Evolutionary conservation across 2,329 filamentous ascomycete species (phyloP).

Genomic region (Fulvia fulva): DNA sequence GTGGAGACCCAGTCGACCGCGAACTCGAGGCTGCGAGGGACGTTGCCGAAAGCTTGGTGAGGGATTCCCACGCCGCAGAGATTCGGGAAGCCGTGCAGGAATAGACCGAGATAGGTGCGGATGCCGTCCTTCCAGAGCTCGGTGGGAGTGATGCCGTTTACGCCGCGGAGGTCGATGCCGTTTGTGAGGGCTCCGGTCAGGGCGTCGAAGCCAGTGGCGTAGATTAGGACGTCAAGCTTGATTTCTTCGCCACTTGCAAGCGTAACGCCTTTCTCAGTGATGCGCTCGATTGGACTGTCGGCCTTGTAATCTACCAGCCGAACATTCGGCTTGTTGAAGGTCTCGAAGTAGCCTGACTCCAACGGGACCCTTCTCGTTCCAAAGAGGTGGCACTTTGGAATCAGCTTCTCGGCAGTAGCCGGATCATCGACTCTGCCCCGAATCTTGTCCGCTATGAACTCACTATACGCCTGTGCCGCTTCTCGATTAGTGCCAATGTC

Average conservation of each 20-base stretch:
- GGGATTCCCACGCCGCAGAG: conserved; percentile 35
- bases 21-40: conserved; percentile 34
- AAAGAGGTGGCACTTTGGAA: conserved; percentile 6
- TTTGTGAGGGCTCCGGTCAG: conserved; percentile 24
- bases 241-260: conserved; percentile 34
- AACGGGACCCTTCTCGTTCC: conserved; percentile 28
- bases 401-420: conserved; percentile 4
- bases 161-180: conserved; percentile 30
- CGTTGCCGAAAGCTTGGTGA: conserved; percentile 39
- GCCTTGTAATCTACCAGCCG: conserved; percentile 44
- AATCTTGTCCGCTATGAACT: conserved; percentile 4
- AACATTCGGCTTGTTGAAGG: conserved; percentile 45
- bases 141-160: conserved; percentile 21
- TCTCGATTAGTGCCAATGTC: conserved; percentile 29
- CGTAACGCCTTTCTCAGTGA: conserved; percentile 39
- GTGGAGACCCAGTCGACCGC: conserved; percentile 7
- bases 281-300: conserved; percentile 39
- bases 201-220: conserved; percentile 41
- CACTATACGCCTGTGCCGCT: neutral
- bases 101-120: conserved; percentile 9
- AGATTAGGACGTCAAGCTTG: conserved; percentile 36
- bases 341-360: conserved; percentile 50
- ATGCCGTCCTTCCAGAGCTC: conserved; percentile 31
- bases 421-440: conserved; percentile 1
- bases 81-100: conserved; percentile 10